A percentile compares a stretch with the other conserved stretches of the same genome.
phyloP scores from a whole-genome alignment of 805 yeast species.

The Candida tammaniensis region DNA sequence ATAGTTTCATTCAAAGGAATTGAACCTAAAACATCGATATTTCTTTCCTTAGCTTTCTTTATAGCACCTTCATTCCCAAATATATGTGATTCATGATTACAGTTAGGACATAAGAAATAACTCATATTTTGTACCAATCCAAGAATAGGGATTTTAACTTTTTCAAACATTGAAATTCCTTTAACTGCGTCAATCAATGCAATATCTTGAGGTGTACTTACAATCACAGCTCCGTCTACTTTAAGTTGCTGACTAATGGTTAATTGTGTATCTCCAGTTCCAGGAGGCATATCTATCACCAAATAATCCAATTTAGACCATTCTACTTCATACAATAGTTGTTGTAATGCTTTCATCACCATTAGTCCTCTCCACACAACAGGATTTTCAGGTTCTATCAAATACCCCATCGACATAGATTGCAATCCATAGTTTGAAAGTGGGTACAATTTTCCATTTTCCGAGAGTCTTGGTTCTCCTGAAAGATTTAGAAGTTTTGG shows the following conservation, averaged over 20 bases:
- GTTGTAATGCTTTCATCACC: constrained; percentile 86
- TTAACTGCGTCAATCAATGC: constrained; percentile 78
- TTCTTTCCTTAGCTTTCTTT: constrained; percentile 48
- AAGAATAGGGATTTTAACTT: constrained; percentile 65
- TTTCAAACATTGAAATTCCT: constrained; percentile 75
- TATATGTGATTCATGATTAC: constrained; percentile 68
- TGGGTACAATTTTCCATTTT: constrained; percentile 58
- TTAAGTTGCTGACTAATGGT: constrained; percentile 77
- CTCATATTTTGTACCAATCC: constrained; percentile 88
- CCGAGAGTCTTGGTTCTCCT: constrained; percentile 65
- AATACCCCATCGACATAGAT: constrained; percentile 88
- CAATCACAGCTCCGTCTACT: constrained; percentile 77
- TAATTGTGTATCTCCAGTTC: constrained; percentile 85
- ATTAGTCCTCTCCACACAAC: constrained; percentile 85
- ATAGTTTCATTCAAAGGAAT: constrained; percentile 66
- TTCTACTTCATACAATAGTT: constrained; percentile 75
- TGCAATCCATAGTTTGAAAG: constrained; percentile 70
- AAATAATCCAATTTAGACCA: constrained; percentile 69
- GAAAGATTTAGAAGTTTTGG: constrained; percentile 67
- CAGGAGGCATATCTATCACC: constrained; percentile 86
- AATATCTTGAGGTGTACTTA: constrained; percentile 83
- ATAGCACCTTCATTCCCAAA: constrained; percentile 65
- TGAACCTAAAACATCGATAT: constrained; percentile 55
- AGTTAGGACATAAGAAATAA: constrained; percentile 69
- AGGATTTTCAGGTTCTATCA: constrained; percentile 63